Base-by-base conservation (phyloP, 1,284 basidiomycete species). In the Phylloboletellus chloephorus region DNA sequence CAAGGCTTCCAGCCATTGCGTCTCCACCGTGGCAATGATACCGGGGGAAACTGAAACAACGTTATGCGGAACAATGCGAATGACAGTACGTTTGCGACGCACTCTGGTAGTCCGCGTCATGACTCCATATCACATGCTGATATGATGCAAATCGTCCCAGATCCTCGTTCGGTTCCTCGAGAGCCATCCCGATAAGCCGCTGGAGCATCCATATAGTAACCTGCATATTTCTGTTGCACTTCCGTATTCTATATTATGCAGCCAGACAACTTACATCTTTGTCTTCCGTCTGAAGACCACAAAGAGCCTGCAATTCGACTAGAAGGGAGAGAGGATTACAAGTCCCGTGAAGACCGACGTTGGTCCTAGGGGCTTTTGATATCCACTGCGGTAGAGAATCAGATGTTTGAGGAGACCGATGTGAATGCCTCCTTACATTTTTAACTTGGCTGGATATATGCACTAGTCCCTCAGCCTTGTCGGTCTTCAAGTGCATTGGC, bases 91-190 rank as follows among this genome's bases (percentile, higher is more conserved):
- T 20, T 35, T 32, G 19, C 28, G 4, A 47, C 47, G 33, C 45
- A 72, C 50, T 52, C 71, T 71, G 49, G 48, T 60, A 51, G 7
- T 46, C 57, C 4, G 62, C 62, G 26, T 76, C 67, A 6, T 60
- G 29, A 21, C 59, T 54, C 81, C 80, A 83, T 29, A 71, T 32
- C 9, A 76, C 53, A 49, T 79, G 77, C 47, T 76, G 75, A 52
- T 79, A 80, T 3, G 68, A 56, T 10, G 72, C 58, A 26, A 79
- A 53, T 34, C 69, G 70, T 22, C 58, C 48, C 20, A 82, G 53
- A 11, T 69, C 59, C 11, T 56, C 57, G 10, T 48, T 36, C 9
- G 53, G 53, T 36, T 63, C 56, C 1, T 62, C 53, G 21, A 65
- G 63, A 4, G 65, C 65, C 7, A 66, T 34, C 10, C 58, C 53